phyloP scores from a whole-genome alignment of 345 rosid species.

The Gossypium ekmanianum region DNA sequence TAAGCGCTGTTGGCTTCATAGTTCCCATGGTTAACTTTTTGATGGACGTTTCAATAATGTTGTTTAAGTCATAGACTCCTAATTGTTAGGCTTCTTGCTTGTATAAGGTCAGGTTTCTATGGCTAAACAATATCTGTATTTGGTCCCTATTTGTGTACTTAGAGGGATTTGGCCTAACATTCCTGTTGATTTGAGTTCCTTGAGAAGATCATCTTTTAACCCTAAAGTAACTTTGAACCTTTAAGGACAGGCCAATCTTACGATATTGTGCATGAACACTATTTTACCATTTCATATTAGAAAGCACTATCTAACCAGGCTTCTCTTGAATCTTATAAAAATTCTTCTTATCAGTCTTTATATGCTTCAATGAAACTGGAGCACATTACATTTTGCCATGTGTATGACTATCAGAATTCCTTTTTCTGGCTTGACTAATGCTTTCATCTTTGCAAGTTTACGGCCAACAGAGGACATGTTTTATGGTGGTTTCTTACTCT shows the following conservation, averaged over 20 bases:
- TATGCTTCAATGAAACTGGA: background rate
- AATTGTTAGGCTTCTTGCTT: too few species aligned
- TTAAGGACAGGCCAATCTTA: background rate
- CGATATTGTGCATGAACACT: background rate
- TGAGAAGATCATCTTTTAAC: background rate
- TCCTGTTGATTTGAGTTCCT: slow-evolving; percentile 7
- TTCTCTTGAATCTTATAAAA: background rate
- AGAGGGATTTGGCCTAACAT: background rate
- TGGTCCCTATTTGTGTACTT: too few species aligned
- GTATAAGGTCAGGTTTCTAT: too few species aligned
- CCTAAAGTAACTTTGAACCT: background rate
- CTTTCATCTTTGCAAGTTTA: background rate
- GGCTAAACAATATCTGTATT: background rate
- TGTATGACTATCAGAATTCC: too few species aligned
- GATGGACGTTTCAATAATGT: too few species aligned
- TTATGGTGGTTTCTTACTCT: background rate
- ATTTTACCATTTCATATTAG: background rate
- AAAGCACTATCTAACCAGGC: background rate
- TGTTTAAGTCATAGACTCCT: too few species aligned
- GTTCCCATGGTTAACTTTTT: background rate
- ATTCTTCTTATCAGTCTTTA: background rate
- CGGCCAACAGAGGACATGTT: background rate
- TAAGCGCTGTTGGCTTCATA: background rate
- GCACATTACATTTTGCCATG: background rate
- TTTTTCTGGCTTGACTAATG: background rate